Conservation (phyloP, 2,329 filamentous ascomycete species). For the Ophiognomonia clavigignenti-juglandacearum region DNA sequence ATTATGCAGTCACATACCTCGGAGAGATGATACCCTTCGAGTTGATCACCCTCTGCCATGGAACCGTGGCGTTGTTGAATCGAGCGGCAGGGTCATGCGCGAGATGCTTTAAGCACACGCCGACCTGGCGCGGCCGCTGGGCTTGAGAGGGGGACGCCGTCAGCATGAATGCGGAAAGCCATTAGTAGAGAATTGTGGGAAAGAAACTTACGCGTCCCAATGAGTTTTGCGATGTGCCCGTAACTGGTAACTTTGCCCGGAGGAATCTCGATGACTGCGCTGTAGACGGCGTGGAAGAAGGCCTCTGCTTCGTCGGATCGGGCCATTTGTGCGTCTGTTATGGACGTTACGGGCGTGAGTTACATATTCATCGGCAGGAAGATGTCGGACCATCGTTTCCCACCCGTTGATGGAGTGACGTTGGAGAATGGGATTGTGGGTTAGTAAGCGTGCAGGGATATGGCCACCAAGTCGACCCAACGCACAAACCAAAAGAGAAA, state of each 20-base stretch:
- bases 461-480: too few relatives aligned
- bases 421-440: background rate
- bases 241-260: constrained; percentile 81
- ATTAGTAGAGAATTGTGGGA: too few relatives aligned
- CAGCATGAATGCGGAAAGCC: too few relatives aligned
- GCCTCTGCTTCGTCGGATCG: constrained; percentile 69
- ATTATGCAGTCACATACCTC: constrained; percentile 51
- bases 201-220: constrained; percentile 69
- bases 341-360: fast-evolving
- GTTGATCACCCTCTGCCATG: constrained; percentile 93
- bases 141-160: constrained; percentile 36
- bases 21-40: constrained; percentile 81
- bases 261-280: constrained; percentile 81
- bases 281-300: constrained; percentile 75
- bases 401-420: background rate
- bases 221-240: constrained; percentile 68
- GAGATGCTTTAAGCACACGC: constrained; percentile 84
- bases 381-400: too few relatives aligned
- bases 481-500: too few relatives aligned
- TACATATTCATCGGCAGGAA: background rate
- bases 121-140: constrained; percentile 76
- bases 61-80: constrained; percentile 75
- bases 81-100: constrained; percentile 45
- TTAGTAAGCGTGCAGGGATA: too few relatives aligned
- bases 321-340: constrained; percentile 46